Conservation (phyloP, 345 rosid genomes). For the Kernera saxatilis region DNA sequence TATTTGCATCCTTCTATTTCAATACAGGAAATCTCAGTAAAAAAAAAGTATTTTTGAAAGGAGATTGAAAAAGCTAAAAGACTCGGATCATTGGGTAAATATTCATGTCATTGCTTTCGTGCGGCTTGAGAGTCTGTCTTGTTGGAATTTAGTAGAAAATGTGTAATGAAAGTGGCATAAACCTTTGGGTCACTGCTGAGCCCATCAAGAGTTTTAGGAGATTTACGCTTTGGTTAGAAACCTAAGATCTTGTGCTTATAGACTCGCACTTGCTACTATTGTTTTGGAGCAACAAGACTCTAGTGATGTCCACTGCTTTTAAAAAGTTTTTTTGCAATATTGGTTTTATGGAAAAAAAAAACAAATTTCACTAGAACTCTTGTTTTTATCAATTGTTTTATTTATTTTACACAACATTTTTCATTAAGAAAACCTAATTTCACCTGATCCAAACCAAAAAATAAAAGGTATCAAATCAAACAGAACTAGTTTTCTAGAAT, state of each 20-base stretch:
- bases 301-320: constrained; percentile 39
- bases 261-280: constrained; percentile 66
- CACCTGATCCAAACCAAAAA: not conserved
- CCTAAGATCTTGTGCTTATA: constrained; percentile 64
- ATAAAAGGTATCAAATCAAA: not conserved
- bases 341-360: no score
- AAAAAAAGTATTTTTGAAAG: not conserved
- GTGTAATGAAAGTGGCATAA: not conserved
- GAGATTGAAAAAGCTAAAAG: not conserved
- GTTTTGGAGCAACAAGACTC: constrained; percentile 52
- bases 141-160: not conserved
- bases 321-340: no score
- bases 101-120: not conserved
- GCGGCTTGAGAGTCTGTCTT: not conserved
- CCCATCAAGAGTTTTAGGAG: constrained; percentile 26
- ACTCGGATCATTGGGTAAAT: not conserved
- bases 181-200: not conserved
- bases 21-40: not conserved
- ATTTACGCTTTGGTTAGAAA: constrained; percentile 66
- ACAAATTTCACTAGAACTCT: not conserved
- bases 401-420: not conserved
- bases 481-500: not conserved
- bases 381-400: not conserved
- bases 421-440: not conserved
- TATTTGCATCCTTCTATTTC: not conserved